Percentiles rank a stretch among this genome's conserved stretches.
These are phyloP conservation scores for Luzula sylvatica DNA, from an alignment of 176 grass and related monocot species.

Conservation along the genomic window DNA sequence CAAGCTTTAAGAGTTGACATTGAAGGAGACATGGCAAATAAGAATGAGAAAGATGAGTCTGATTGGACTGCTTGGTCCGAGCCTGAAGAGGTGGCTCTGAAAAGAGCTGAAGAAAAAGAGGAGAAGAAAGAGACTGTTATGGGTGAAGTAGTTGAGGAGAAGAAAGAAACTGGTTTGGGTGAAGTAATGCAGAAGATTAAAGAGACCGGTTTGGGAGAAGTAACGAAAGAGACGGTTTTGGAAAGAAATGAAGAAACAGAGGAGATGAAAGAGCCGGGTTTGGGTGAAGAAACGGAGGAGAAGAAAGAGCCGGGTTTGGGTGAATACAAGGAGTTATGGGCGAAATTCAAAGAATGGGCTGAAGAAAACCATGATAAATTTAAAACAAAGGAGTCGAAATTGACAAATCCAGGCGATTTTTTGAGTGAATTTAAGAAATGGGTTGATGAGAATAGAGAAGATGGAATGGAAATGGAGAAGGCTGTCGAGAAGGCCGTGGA, in stretches of 20 bases:
- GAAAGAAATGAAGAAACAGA: background rate
- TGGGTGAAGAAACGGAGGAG: background rate
- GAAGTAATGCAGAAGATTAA: background rate
- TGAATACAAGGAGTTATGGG: conserved; percentile 1
- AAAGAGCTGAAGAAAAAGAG: background rate
- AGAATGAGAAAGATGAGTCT: conserved; percentile 43
- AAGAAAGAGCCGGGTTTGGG: background rate
- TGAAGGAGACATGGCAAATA: conserved; percentile 31
- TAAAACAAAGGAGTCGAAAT: background rate
- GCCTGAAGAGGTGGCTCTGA: background rate
- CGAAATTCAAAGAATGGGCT: conserved; percentile 8
- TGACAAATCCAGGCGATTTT: background rate
- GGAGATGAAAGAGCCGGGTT: background rate
- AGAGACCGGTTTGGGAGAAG: background rate
- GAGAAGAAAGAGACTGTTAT: background rate
- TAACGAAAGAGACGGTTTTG: no score
- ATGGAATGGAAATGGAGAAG: background rate
- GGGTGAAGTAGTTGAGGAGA: no score
- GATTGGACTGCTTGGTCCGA: conserved; percentile 10
- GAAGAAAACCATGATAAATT: conserved; percentile 16
- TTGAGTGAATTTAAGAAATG: conserved; percentile 8
- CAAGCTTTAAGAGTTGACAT: conserved; percentile 63
- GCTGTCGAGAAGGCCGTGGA: conserved; percentile 7
- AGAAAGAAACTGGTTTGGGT: no score
- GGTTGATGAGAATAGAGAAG: conserved; percentile 4